Conservation (phyloP, 371 early-diverging fungal species). For the Dinochytrium kinnereticum region DNA sequence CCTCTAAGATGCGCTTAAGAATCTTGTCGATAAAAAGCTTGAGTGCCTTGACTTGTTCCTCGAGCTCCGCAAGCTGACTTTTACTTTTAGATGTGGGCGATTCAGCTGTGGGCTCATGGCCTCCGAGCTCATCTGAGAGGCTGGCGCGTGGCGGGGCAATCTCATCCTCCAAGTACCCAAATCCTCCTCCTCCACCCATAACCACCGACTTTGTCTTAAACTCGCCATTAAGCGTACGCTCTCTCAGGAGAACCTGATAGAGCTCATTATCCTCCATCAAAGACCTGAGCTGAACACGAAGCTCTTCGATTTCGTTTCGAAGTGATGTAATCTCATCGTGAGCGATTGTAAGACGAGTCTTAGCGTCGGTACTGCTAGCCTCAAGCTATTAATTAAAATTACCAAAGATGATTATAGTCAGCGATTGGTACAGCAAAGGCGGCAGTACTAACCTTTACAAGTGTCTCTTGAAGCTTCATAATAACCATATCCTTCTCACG, state of each 20-base stretch:
- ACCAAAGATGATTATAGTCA: too few relatives aligned
- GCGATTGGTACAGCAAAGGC: neutral
- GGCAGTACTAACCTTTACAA: neutral
- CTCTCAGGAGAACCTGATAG: slow-evolving; percentile 18
- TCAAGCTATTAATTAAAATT: neutral
- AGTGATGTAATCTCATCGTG: neutral
- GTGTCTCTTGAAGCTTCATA: neutral
- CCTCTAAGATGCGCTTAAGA: slow-evolving; percentile 18
- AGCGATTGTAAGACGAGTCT: neutral
- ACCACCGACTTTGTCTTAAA: neutral
- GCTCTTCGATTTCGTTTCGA: neutral
- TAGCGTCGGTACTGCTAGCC: neutral
- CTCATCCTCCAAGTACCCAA: neutral
- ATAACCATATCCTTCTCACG: neutral
- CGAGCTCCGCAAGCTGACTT: neutral
- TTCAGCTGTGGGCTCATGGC: neutral
- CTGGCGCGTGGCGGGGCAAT: neutral
- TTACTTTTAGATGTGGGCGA: neutral
- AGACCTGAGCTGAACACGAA: slow-evolving; percentile 8
- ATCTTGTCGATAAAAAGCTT: slow-evolving; percentile 28
- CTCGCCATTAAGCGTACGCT: slow-evolving; percentile 21
- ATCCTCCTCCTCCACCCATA: too few relatives aligned
- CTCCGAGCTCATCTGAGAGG: slow-evolving; percentile 2
- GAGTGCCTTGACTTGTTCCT: slow-evolving; percentile 21
- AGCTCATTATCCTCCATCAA: slow-evolving; percentile 19